phyloP scores from a whole-genome alignment of 176 grass and related monocot species.

The Raddia distichophylla region DNA sequence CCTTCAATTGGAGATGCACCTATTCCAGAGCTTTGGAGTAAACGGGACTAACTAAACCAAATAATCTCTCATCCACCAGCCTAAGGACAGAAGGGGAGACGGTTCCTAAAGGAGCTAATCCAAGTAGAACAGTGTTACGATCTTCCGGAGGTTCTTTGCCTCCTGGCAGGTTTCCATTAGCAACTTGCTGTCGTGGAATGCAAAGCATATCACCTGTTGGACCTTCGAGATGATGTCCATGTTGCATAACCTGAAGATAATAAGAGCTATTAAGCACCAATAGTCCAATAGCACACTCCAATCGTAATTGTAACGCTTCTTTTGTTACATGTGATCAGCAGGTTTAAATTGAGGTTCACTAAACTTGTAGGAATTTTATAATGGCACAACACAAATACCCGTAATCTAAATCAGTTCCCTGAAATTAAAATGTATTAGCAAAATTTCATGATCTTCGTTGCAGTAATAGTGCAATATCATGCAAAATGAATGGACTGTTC shows the following conservation, averaged over 20 bases:
- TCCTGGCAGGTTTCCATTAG: constrained; percentile 98
- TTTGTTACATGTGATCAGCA: neutral
- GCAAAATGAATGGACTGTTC: neutral
- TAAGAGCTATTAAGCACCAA: neutral
- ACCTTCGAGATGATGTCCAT: constrained; percentile 99
- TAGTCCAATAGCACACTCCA: neutral
- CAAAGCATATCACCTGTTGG: constrained; percentile 95
- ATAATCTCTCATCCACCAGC: too few relatives aligned
- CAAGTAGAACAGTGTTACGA: constrained; percentile 98
- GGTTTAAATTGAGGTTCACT: neutral
- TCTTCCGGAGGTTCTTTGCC: constrained; percentile 94
- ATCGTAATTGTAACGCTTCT: neutral
- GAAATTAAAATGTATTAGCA: neutral
- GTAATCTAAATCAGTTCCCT: neutral
- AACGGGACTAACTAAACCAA: constrained; percentile 27
- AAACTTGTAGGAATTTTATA: neutral
- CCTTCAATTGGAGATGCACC: constrained; percentile 35
- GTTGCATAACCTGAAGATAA: constrained; percentile 87
- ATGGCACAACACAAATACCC: neutral
- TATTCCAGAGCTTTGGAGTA: constrained; percentile 29
- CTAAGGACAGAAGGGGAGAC: constrained; percentile 46
- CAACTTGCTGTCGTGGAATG: constrained; percentile 94
- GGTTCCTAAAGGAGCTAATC: constrained; percentile 54
- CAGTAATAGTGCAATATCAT: neutral
- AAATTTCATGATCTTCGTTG: neutral